Conservation (phyloP, 208 protist species). For the Crithidia bombi region DNA sequence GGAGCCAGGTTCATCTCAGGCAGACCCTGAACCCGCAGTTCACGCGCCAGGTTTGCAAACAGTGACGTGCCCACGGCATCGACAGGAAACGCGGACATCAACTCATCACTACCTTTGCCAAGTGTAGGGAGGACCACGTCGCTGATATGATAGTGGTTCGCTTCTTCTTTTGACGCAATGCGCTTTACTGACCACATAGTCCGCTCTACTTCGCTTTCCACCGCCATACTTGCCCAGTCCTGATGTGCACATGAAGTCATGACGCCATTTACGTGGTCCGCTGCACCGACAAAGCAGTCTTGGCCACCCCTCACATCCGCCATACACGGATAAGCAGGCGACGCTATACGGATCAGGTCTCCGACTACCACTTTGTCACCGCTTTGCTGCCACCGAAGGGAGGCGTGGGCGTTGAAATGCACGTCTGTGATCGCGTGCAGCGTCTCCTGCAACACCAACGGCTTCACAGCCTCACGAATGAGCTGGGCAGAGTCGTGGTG, state of each 20-base stretch:
- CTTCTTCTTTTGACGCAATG: slow-evolving; percentile 48
- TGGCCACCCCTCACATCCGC: neutral
- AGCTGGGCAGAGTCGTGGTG: slow-evolving; percentile 77
- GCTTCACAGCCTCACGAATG: slow-evolving; percentile 67
- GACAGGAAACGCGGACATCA: neutral
- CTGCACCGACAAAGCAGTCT: slow-evolving; percentile 68
- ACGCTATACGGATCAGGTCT: slow-evolving; percentile 54
- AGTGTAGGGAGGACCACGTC: slow-evolving; percentile 79
- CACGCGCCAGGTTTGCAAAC: slow-evolving; percentile 44
- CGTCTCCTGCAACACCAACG: slow-evolving; percentile 67
- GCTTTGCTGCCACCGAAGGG: slow-evolving; percentile 58
- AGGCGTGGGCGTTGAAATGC: slow-evolving; percentile 84
- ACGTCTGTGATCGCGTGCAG: slow-evolving; percentile 74
- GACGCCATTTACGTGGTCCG: slow-evolving; percentile 69
- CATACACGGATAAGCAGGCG: neutral
- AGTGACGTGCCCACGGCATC: slow-evolving; percentile 18
- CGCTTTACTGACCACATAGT: slow-evolving; percentile 5
- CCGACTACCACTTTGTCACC: slow-evolving; percentile 51
- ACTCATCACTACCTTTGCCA: slow-evolving; percentile 25
- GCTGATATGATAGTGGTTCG: slow-evolving; percentile 40
- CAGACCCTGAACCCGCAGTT: slow-evolving; percentile 66
- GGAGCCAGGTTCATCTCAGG: slow-evolving; percentile 57
- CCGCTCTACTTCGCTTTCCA: neutral
- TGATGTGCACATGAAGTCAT: slow-evolving; percentile 57
- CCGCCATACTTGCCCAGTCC: slow-evolving; percentile 45